phyloP scores from a whole-genome alignment of 495 filamentous ascomycete species.

The Niebla homalea region DNA sequence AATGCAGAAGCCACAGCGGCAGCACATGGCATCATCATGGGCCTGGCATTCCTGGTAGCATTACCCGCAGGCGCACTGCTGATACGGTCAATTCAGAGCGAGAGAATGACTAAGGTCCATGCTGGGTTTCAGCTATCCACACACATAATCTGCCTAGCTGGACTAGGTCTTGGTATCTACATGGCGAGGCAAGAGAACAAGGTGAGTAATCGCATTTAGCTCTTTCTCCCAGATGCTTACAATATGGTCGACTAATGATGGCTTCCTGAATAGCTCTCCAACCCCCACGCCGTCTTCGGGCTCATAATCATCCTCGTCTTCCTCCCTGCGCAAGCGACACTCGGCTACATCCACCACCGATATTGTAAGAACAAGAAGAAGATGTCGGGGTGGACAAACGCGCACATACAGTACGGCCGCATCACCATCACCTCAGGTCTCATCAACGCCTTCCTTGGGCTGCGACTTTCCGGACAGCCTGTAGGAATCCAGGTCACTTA shows the following conservation, averaged over 20 bases:
- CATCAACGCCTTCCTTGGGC: no score
- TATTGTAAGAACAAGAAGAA: no score
- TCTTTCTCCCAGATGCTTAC: no score
- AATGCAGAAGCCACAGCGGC: no score
- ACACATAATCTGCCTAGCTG: constrained; percentile 1
- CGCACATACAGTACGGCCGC: no score
- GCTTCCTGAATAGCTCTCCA: no score
- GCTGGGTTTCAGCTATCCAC: constrained; percentile 1
- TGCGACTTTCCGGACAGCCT: no score
- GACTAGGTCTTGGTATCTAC: constrained; percentile 4
- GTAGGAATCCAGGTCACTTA: no score
- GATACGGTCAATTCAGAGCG: constrained; percentile 35
- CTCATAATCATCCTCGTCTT: constrained; percentile 8
- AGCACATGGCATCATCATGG: constrained; percentile 29
- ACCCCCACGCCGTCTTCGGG: constrained; percentile 5
- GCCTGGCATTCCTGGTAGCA: constrained; percentile 38
- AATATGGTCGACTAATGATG: background rate
- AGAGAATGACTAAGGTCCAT: constrained; percentile 16
- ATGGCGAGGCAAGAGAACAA: background rate
- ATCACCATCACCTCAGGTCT: no score
- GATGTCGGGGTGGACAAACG: no score
- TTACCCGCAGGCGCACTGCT: constrained; percentile 44
- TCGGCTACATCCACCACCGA: no score
- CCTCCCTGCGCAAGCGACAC: background rate
- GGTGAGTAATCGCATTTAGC: background rate